Conservation (phyloP, 148 eudicot genomes). For the Diospyros kaki region DNA sequence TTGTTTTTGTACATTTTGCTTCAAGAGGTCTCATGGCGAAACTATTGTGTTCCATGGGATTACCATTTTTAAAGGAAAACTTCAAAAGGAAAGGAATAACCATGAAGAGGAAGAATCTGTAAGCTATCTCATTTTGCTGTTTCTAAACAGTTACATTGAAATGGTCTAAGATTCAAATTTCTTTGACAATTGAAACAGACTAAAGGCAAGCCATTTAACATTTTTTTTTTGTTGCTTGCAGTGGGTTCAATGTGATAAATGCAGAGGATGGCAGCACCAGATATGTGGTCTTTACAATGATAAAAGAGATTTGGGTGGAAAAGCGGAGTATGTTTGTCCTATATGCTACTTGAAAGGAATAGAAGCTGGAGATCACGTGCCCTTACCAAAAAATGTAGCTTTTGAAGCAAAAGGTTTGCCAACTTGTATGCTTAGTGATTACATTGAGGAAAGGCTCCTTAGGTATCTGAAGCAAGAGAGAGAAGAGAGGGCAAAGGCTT, state of each 20-base stretch:
- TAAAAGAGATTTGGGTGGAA: constrained; percentile 58
- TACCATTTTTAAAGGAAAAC: constrained; percentile 44
- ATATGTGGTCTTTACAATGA: constrained; percentile 80
- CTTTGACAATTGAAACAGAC: neutral
- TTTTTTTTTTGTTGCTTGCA: constrained; percentile 49
- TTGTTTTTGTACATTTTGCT: constrained; percentile 65
- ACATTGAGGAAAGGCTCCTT: constrained; percentile 69
- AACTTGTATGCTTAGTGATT: constrained; percentile 65
- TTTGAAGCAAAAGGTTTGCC: constrained; percentile 71
- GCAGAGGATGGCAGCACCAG: constrained; percentile 89
- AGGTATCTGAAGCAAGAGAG: constrained; percentile 60
- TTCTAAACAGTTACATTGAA: neutral
- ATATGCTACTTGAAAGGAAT: constrained; percentile 58
- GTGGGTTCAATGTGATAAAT: constrained; percentile 96
- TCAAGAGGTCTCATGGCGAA: constrained; percentile 38
- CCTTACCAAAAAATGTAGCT: constrained; percentile 43
- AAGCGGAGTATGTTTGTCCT: constrained; percentile 68
- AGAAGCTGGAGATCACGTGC: constrained; percentile 33
- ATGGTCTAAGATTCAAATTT: neutral
- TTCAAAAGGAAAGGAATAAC: constrained; percentile 45
- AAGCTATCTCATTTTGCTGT: constrained; percentile 16
- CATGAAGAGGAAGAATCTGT: constrained; percentile 67
- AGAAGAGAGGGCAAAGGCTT: constrained; percentile 54
- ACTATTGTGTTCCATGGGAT: constrained; percentile 38
- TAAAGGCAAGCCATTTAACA: neutral